Evolutionary conservation across 2,329 filamentous ascomycete species (phyloP).

Genomic region (Trichoderma aggressivum): DNA sequence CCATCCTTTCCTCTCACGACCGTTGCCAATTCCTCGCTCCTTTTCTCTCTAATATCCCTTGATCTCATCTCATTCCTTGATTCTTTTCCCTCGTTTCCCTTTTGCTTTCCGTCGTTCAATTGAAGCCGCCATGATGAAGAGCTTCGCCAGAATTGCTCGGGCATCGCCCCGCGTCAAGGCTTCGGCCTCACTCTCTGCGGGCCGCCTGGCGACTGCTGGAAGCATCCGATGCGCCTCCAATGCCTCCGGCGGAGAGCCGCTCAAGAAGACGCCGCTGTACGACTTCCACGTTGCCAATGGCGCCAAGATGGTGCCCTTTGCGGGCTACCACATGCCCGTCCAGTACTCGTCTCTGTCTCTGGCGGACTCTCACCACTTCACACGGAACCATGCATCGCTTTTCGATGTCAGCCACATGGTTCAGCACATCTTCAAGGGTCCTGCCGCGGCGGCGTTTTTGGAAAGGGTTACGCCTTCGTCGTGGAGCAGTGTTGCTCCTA

Average conservation of each 20-base stretch:
- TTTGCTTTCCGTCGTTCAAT: background rate
- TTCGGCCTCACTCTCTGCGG: slow-evolving; percentile 22
- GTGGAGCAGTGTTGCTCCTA: slow-evolving; percentile 58
- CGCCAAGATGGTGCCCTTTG: slow-evolving; percentile 96
- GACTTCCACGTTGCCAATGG: slow-evolving; percentile 74
- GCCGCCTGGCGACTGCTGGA: slow-evolving; percentile 18
- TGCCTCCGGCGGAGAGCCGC: slow-evolving; percentile 31
- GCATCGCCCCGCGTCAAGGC: slow-evolving; percentile 29
- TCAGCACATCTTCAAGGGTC: slow-evolving; percentile 80
- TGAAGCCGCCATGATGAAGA: slow-evolving; percentile 34
- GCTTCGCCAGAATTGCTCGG: slow-evolving; percentile 31
- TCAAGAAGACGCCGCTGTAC: slow-evolving; percentile 70
- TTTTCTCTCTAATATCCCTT: background rate
- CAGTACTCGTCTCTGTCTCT: slow-evolving; percentile 78
- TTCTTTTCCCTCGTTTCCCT: slow-evolving; percentile 5
- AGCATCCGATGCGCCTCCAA: slow-evolving; percentile 31
- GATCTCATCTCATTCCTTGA: background rate
- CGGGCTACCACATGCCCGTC: slow-evolving; percentile 87
- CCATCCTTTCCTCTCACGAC: background rate
- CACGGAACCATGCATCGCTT: slow-evolving; percentile 78
- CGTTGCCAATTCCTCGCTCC: background rate
- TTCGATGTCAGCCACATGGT: slow-evolving; percentile 98
- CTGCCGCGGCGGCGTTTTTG: slow-evolving; percentile 76
- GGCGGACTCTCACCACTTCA: slow-evolving; percentile 84
- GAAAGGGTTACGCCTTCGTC: slow-evolving; percentile 79